A percentile compares a stretch with the other conserved stretches of the same genome.
Conservation (phyloP, 805 yeast genomes). For the Kodamaea kaohsiungensis region DNA sequence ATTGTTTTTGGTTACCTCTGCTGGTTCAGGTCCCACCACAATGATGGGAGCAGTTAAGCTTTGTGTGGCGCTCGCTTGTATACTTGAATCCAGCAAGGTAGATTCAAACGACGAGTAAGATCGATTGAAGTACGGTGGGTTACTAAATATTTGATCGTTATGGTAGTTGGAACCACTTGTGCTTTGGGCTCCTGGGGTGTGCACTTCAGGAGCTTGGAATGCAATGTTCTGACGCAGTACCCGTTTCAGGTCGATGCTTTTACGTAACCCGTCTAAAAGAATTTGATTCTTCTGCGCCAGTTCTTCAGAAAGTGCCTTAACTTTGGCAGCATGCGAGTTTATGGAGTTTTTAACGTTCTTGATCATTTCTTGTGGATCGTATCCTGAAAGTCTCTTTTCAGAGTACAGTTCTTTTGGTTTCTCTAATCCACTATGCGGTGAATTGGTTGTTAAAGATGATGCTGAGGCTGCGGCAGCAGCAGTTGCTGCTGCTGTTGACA, state of each 20-base stretch:
- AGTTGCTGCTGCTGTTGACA: conserved; percentile 10
- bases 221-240: conserved; percentile 11
- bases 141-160: not conserved
- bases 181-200: not conserved
- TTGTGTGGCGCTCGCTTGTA: conserved; percentile 11
- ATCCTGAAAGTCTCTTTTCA: conserved; percentile 17
- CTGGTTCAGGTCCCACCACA: conserved; percentile 5
- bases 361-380: conserved; percentile 34
- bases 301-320: conserved; percentile 19
- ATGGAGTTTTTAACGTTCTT: conserved; percentile 31
- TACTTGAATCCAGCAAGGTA: conserved; percentile 22
- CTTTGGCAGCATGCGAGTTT: conserved; percentile 23
- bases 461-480: conserved; percentile 11
- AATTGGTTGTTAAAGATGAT: not conserved
- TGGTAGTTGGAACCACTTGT: not conserved
- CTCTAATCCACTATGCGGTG: not conserved
- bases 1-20: not conserved
- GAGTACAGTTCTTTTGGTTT: not conserved
- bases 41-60: conserved; percentile 8
- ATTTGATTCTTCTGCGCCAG: conserved; percentile 19
- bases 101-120: conserved; percentile 31
- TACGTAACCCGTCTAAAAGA: conserved; percentile 34
- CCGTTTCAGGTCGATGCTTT: conserved; percentile 37
- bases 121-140: conserved; percentile 12
- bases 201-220: conserved; percentile 6